Evolutionary conservation across 1,139 yeast species (phyloP).

Genomic region (Candida dubliniensis): DNA sequence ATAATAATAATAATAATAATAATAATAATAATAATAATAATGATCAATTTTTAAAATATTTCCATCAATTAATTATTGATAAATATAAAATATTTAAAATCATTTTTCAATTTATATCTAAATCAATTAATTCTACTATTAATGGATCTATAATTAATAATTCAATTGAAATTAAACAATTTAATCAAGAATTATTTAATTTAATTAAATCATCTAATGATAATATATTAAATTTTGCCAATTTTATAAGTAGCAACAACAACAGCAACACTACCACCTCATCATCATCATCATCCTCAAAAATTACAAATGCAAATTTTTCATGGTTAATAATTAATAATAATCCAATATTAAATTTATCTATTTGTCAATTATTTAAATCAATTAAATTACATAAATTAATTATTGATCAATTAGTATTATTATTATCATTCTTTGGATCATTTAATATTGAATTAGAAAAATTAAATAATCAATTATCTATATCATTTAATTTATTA

Average conservation of each 20-base stretch:
- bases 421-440: too few species aligned
- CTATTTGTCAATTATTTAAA: conserved; percentile 36
- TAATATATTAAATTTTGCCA: conserved; percentile 32
- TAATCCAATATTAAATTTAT: conserved; percentile 37
- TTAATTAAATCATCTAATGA: too few species aligned
- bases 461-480: conserved; percentile 41
- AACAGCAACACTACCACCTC: too few species aligned
- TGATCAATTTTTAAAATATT: conserved; percentile 9
- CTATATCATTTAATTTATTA: conserved; percentile 36
- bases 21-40: not conserved
- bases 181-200: conserved; percentile 14
- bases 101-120: not conserved
- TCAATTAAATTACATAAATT: conserved; percentile 38
- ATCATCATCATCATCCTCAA: conserved; percentile 9
- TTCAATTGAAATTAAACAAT: conserved; percentile 9
- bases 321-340: conserved; percentile 14
- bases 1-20: not conserved
- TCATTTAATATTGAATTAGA: conserved; percentile 22
- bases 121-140: too few species aligned
- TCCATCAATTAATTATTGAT: conserved; percentile 17
- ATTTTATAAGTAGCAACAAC: conserved; percentile 18
- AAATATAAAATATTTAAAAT: conserved; percentile 18
- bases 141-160: too few species aligned
- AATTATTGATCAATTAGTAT: conserved; percentile 28
- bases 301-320: too few species aligned